phyloP scores from a whole-genome alignment of 495 filamentous ascomycete genomes.

The Hypomontagnella submonticulosa region DNA sequence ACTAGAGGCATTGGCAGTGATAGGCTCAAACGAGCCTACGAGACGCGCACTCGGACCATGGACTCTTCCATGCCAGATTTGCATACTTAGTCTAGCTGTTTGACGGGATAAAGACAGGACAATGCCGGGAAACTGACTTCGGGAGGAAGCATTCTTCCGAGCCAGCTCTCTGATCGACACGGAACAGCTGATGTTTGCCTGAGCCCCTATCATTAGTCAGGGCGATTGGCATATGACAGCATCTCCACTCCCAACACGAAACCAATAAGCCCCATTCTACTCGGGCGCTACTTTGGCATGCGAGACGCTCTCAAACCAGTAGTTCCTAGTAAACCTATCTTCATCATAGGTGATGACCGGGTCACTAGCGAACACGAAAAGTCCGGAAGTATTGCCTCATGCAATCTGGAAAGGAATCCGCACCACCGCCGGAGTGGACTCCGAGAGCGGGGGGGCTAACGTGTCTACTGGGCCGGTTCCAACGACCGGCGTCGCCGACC shows the following conservation, averaged over 20 bases:
- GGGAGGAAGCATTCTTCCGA: not conserved
- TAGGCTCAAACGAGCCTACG: not conserved
- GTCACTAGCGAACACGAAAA: slow-evolving; percentile 13
- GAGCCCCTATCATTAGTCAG: not conserved
- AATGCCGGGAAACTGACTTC: not conserved
- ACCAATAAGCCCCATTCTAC: not conserved
- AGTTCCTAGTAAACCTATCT: not conserved
- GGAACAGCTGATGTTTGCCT: not conserved
- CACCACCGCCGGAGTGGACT: slow-evolving; percentile 29
- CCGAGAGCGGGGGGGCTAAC: slow-evolving; percentile 31
- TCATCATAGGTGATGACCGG: not conserved
- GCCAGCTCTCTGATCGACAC: not conserved
- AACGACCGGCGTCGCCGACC: slow-evolving; percentile 19
- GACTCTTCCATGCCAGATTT: not conserved
- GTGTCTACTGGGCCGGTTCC: slow-evolving; percentile 24
- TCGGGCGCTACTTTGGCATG: not conserved
- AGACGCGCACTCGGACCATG: not conserved
- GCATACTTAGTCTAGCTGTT: slow-evolving; percentile 10
- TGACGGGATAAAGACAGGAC: not conserved
- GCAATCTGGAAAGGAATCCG: slow-evolving; percentile 16
- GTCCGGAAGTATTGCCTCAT: slow-evolving; percentile 15
- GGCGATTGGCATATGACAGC: not conserved
- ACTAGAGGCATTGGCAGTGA: not conserved
- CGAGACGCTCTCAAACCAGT: not conserved
- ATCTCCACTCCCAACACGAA: not conserved